Conservation (phyloP, 1,284 basidiomycete genomes). For the Violaceomyces palustris region DNA sequence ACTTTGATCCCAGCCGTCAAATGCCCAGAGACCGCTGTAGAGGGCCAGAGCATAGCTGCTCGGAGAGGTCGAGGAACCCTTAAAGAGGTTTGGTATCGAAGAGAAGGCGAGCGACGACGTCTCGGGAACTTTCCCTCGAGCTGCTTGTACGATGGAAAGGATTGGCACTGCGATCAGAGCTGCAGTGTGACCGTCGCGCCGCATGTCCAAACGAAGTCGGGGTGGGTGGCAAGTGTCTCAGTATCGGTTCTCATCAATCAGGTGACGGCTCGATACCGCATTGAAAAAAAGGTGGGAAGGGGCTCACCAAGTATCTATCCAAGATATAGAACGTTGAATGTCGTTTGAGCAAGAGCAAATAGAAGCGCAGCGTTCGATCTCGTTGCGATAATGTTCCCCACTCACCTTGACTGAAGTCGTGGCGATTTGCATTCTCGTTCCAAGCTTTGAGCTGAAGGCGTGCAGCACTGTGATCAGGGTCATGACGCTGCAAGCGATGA, state of each 20-base stretch:
- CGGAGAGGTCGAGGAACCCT: conserved; percentile 69
- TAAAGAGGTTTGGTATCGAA: conserved; percentile 59
- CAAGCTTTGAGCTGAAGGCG: conserved; percentile 70
- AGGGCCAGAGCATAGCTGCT: conserved; percentile 85
- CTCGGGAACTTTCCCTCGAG: conserved; percentile 57
- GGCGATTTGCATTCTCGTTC: conserved; percentile 74
- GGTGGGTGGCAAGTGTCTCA: background rate
- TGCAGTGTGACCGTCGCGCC: no score
- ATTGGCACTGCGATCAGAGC: conserved; percentile 65
- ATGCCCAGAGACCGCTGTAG: conserved; percentile 93
- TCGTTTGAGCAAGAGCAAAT: no score
- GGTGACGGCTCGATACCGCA: no score
- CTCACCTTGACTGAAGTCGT: conserved; percentile 79
- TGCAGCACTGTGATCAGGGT: conserved; percentile 70
- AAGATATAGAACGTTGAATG: no score
- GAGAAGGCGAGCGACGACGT: conserved; percentile 26
- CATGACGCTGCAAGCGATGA: conserved; percentile 73
- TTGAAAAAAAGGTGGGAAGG: no score
- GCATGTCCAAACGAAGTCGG: no score
- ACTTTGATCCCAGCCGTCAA: conserved; percentile 81
- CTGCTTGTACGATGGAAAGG: conserved; percentile 69
- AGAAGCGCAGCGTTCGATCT: no score
- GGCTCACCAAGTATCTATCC: no score
- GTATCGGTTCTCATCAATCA: no score
- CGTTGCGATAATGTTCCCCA: background rate